A percentile compares a stretch with the other conserved stretches of the same genome.
Evolutionary conservation across 352 stramenopile genomes (phyloP).

Genomic region (Pilasporangium apinafurcum): DNA sequence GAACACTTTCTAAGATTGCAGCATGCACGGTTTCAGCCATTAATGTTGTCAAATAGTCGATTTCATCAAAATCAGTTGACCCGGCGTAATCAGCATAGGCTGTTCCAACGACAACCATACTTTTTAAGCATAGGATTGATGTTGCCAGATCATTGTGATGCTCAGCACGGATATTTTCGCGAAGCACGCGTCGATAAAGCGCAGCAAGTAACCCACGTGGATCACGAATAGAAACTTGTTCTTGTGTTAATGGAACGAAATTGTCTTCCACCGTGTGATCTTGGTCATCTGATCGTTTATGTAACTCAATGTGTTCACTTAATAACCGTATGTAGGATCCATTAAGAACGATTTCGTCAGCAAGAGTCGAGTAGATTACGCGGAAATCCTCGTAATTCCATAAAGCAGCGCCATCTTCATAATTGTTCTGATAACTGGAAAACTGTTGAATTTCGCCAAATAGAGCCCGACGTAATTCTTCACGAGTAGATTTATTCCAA

Average conservation of each 20-base stretch:
- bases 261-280: conserved; percentile 38
- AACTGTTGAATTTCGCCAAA: conserved; percentile 82
- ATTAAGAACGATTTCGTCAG: conserved; percentile 83
- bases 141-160: conserved; percentile 56
- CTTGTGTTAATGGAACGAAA: conserved; percentile 35
- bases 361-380: conserved; percentile 88
- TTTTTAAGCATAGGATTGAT: conserved; percentile 55
- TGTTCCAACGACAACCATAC: conserved; percentile 52
- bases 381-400: conserved; percentile 97
- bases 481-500: conserved; percentile 89
- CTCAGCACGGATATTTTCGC: conserved; percentile 70
- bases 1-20: conserved; percentile 41
- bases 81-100: conserved; percentile 29
- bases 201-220: conserved; percentile 42
- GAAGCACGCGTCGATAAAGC: conserved; percentile 69
- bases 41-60: conserved; percentile 56
- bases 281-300: conserved; percentile 47
- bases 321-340: conserved; percentile 86
- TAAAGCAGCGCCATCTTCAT: conserved; percentile 61
- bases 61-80: conserved; percentile 55
- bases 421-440: conserved; percentile 61
- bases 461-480: conserved; percentile 85
- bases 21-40: conserved; percentile 59
- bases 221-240: conserved; percentile 51
- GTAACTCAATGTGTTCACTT: conserved; percentile 23